phyloP scores from a whole-genome alignment of 139 green algal genomes.

The Closterium sp. region DNA sequence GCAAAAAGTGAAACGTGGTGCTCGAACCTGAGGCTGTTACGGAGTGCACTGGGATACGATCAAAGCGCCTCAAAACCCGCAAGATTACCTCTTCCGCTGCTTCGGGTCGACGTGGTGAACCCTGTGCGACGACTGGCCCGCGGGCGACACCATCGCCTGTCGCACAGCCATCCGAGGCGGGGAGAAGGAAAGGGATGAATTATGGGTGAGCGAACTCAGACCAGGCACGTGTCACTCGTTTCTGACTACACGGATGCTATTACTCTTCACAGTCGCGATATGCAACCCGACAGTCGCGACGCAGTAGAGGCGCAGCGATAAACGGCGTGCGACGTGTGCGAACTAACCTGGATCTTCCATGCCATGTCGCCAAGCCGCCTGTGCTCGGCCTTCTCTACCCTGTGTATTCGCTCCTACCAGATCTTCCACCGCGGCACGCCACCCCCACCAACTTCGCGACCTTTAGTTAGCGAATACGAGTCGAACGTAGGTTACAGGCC shows the following conservation, averaged over 20 bases:
- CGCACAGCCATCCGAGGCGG: neutral
- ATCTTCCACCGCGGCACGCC: no score
- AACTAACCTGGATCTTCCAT: neutral
- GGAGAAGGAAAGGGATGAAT: neutral
- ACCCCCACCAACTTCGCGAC: neutral
- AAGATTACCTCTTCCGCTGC: neutral
- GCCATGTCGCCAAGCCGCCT: neutral
- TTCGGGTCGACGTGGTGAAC: neutral
- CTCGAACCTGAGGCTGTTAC: no score
- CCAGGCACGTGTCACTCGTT: neutral
- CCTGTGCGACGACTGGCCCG: neutral
- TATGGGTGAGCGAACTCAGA: neutral
- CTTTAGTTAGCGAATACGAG: no score
- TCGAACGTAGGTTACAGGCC: no score
- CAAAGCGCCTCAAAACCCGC: neutral
- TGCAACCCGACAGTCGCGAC: neutral
- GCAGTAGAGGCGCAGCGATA: no score
- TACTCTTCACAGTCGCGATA: neutral
- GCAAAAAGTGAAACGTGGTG: no score
- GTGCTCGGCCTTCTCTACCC: neutral
- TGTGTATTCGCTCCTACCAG: neutral
- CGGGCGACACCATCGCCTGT: neutral
- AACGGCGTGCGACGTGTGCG: neutral
- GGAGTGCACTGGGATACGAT: no score
- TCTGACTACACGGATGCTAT: neutral